Evolutionary conservation across 768 basidiomycete species (phyloP).

Genomic region (Termitomyces sp.): DNA sequence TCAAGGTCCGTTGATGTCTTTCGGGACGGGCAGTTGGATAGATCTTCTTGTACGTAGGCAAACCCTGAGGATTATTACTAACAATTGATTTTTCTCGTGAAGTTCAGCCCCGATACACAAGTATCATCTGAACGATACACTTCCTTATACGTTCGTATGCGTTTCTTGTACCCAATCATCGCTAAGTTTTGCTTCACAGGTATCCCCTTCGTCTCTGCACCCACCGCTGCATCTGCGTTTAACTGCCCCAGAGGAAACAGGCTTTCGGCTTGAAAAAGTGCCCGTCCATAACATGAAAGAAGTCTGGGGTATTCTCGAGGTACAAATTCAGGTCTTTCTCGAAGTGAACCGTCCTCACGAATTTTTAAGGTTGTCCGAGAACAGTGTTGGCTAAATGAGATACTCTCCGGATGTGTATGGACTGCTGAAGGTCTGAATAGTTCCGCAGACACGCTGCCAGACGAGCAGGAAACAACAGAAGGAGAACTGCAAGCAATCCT

Average conservation of each 20-base stretch:
- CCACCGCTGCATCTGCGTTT: conserved; percentile 68
- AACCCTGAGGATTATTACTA: background rate
- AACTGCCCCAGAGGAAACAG: conserved; percentile 66
- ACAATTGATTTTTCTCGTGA: background rate
- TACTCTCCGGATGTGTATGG: conserved; percentile 59
- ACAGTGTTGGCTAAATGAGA: conserved; percentile 81
- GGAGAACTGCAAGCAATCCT: conserved; percentile 62
- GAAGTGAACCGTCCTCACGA: background rate
- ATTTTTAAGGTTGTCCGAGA: conserved; percentile 60
- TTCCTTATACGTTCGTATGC: conserved; percentile 51
- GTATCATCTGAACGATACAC: conserved; percentile 61
- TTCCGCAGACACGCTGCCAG: conserved; percentile 19
- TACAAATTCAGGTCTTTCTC: conserved; percentile 17
- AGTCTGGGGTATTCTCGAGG: conserved; percentile 73
- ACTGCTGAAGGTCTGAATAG: conserved; percentile 39
- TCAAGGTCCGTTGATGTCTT: conserved; percentile 36
- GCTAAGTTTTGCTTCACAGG: conserved; percentile 29
- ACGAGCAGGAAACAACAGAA: conserved; percentile 36
- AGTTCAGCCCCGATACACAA: conserved; percentile 49
- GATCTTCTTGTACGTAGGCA: conserved; percentile 47
- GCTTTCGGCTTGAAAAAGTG: conserved; percentile 64
- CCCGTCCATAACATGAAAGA: conserved; percentile 70
- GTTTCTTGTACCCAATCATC: background rate
- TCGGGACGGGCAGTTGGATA: conserved; percentile 56
- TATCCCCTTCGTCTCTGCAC: conserved; percentile 58